Conservation (phyloP, 805 yeast species). For the Schwanniomyces pseudopolymorphus region DNA sequence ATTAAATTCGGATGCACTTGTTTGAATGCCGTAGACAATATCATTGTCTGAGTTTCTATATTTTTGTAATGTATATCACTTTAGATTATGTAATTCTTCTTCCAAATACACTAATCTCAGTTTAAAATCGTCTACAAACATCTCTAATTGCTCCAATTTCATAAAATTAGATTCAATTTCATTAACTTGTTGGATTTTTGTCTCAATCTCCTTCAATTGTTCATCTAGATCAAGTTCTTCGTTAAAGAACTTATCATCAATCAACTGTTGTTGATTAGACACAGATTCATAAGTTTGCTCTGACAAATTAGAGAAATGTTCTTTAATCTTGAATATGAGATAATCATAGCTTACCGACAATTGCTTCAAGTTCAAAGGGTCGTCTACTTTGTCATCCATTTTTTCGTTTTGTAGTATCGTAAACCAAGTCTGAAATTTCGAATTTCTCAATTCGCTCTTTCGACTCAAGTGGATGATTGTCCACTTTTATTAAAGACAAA, state of each 20-base stretch:
- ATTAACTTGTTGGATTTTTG: conserved; percentile 43
- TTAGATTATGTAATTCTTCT: conserved; percentile 10
- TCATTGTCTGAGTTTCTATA: neutral
- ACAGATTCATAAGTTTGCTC: conserved; percentile 36
- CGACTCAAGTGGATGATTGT: neutral
- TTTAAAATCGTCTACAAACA: conserved; percentile 42
- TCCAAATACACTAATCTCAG: conserved; percentile 36
- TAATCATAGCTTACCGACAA: conserved; percentile 66
- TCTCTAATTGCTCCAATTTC: conserved; percentile 51
- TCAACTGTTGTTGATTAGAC: conserved; percentile 27
- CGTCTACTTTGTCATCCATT: conserved; percentile 30
- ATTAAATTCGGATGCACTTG: neutral
- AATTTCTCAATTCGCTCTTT: neutral
- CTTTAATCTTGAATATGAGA: conserved; percentile 59
- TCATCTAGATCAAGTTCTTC: conserved; percentile 30
- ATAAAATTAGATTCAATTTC: conserved; percentile 51
- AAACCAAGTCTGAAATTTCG: neutral
- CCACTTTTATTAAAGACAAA: neutral
- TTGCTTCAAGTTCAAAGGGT: conserved; percentile 62
- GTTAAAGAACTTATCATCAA: conserved; percentile 21
- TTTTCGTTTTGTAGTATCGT: neutral
- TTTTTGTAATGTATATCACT: neutral
- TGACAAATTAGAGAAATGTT: conserved; percentile 49
- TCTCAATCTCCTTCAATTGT: conserved; percentile 40
- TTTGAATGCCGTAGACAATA: neutral